Base-by-base conservation (phyloP, 2,329 filamentous ascomycete genomes). In the Rhexocercosporidium sp. region DNA sequence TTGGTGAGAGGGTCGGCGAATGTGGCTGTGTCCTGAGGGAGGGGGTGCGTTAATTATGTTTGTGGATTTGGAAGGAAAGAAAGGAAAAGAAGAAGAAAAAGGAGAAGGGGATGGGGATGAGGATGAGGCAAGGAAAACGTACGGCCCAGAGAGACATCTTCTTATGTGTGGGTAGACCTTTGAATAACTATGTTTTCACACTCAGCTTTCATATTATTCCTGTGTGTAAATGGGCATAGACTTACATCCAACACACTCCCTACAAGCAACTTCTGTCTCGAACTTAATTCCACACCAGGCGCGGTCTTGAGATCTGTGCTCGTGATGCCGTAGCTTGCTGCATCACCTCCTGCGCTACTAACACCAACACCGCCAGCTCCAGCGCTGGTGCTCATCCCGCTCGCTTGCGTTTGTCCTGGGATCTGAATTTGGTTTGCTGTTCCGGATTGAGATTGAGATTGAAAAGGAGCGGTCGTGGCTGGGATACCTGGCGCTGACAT, bases 1-100 rank as follows among this genome's bases (percentile, higher is more conserved):
- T 85, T 81, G 49, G 87, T 88, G 54, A 90, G 78, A 4, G 85
- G 86, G 73, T 90, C 88, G 34, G 82, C 76, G 76, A 90, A 90
- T 0, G 80, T 82, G 8, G 82, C 88, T 44, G 85, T 81, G 66
- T 85, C 85, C 54, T 65, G 53, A n/a, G 11, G 11, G 7, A 3
- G 2, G 49, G 25, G 39, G 49, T 39, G 57, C 25, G 12, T 8
- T 49, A 14, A 3, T 47, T 7, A 18, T 20, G n/a, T 39, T 25
- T 51, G 5, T n/a, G 37, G 4, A 37, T 37, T 5, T 9, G 22
- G 2, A 14, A 31, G 22, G 14, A 49, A 39, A 29, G 11, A 47
- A 16, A 14, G 6, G 20, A 39, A n/a, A 25, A 62, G 20, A 14
- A 14, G 9, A 18, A 20, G 22, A 39, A 27, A 57, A 18, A 9